Percentiles rank a stretch among this genome's conserved stretches.
Evolutionary conservation across 148 eudicot species (phyloP).

Genomic region (Cornus kousa): DNA sequence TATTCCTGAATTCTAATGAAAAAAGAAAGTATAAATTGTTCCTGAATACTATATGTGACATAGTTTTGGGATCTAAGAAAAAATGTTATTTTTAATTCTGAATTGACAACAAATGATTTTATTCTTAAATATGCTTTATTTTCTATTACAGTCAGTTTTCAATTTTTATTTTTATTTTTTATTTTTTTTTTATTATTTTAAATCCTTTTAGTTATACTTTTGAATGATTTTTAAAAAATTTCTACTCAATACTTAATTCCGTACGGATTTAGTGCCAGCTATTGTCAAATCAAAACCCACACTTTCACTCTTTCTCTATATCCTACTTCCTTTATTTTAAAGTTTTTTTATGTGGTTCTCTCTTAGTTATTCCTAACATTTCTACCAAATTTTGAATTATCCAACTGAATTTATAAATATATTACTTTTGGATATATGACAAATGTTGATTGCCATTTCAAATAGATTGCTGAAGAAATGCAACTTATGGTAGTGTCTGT

Average conservation of each 20-base stretch:
- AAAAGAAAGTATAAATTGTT: too few relatives aligned
- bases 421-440: neutral
- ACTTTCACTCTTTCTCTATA: neutral
- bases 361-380: neutral
- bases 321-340: too few relatives aligned
- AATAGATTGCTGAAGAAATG: neutral
- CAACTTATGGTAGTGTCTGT: neutral
- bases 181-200: too few relatives aligned
- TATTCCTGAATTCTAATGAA: too few relatives aligned
- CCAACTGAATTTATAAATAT: neutral
- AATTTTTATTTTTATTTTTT: too few relatives aligned
- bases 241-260: neutral
- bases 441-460: too few relatives aligned
- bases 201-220: neutral
- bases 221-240: neutral
- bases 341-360: neutral
- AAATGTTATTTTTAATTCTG: constrained; percentile 12
- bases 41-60: neutral
- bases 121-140: neutral
- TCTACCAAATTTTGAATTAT: neutral
- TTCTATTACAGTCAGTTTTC: neutral
- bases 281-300: neutral
- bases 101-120: neutral
- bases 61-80: neutral
- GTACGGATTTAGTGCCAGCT: too few relatives aligned